A percentile compares a stretch with the other conserved stretches of the same genome.
Conservation (phyloP, 2,329 filamentous ascomycete species). For the Epicoccum nigrum region DNA sequence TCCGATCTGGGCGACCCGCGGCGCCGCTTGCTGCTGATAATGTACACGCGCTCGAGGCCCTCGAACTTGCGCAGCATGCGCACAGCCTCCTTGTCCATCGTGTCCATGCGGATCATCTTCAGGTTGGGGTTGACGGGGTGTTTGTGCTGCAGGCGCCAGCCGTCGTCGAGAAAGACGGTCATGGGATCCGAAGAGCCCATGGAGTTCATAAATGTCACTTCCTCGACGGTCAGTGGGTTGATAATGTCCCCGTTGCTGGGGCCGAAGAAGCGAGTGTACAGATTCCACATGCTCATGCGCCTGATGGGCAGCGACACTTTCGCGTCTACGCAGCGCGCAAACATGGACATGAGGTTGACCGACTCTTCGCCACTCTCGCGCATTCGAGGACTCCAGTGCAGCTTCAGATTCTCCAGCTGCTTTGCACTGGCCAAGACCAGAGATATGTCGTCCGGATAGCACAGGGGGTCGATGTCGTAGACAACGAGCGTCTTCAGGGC, state of each 20-base stretch:
- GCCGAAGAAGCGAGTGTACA: slow-evolving; percentile 60
- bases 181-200: slow-evolving; percentile 54
- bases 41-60: slow-evolving; percentile 59
- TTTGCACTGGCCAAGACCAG: slow-evolving; percentile 60
- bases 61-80: slow-evolving; percentile 51
- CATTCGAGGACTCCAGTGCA: slow-evolving; percentile 69
- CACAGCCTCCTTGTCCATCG: slow-evolving; percentile 53
- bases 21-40: slow-evolving; percentile 52
- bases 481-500: slow-evolving; percentile 61
- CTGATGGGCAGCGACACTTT: slow-evolving; percentile 56
- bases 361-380: slow-evolving; percentile 63
- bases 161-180: slow-evolving; percentile 62
- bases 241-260: slow-evolving; percentile 54
- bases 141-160: slow-evolving; percentile 52
- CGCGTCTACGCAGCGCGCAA: slow-evolving; percentile 59
- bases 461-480: slow-evolving; percentile 67
- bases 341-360: slow-evolving; percentile 60
- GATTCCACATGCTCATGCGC: slow-evolving; percentile 62
- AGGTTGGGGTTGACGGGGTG: slow-evolving; percentile 44
- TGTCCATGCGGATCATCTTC: slow-evolving; percentile 58
- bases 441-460: slow-evolving; percentile 68
- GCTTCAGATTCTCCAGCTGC: slow-evolving; percentile 60
- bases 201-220: slow-evolving; percentile 62
- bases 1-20: slow-evolving; percentile 30
- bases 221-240: slow-evolving; percentile 50